Conservation (phyloP, 495 filamentous ascomycete genomes). For the Daldinia vernicosa region DNA sequence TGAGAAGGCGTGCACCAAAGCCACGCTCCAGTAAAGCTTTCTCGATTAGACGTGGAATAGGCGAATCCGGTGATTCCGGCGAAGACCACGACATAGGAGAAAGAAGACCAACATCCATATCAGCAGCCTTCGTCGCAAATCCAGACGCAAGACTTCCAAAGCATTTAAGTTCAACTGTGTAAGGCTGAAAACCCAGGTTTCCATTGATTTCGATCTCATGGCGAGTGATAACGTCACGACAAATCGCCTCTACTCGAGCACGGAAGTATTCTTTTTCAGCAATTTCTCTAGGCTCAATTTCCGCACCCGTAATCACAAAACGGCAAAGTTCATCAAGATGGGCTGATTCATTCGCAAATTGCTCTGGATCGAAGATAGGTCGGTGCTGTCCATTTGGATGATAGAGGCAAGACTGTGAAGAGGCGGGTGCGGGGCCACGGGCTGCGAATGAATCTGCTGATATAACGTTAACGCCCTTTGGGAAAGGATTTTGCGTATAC, state of each 20-base stretch:
- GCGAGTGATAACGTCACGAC: constrained; percentile 60
- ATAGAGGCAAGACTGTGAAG: constrained; percentile 31
- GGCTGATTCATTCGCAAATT: constrained; percentile 53
- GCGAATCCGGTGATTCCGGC: constrained; percentile 61
- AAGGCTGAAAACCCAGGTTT: constrained; percentile 52
- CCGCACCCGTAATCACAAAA: constrained; percentile 52
- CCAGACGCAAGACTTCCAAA: constrained; percentile 79
- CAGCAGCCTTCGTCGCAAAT: constrained; percentile 75
- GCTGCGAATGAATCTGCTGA: constrained; percentile 37
- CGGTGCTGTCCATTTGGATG: constrained; percentile 30
- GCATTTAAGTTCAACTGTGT: constrained; percentile 66
- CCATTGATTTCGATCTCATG: constrained; percentile 55
- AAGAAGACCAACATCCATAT: constrained; percentile 79
- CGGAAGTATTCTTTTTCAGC: constrained; percentile 71
- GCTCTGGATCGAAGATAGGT: constrained; percentile 42
- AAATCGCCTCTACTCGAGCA: constrained; percentile 62
- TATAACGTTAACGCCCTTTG: constrained; percentile 27
- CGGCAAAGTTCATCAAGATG: constrained; percentile 58
- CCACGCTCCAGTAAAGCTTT: constrained; percentile 73
- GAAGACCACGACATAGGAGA: constrained; percentile 59
- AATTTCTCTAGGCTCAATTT: constrained; percentile 63
- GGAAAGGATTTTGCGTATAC: constrained; percentile 13
- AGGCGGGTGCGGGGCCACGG: constrained; percentile 7
- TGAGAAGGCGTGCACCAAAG: constrained; percentile 73
- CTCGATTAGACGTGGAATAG: constrained; percentile 71